Base-by-base conservation (phyloP, 2,329 filamentous ascomycete genomes). In the Aspergillus sp. region DNA sequence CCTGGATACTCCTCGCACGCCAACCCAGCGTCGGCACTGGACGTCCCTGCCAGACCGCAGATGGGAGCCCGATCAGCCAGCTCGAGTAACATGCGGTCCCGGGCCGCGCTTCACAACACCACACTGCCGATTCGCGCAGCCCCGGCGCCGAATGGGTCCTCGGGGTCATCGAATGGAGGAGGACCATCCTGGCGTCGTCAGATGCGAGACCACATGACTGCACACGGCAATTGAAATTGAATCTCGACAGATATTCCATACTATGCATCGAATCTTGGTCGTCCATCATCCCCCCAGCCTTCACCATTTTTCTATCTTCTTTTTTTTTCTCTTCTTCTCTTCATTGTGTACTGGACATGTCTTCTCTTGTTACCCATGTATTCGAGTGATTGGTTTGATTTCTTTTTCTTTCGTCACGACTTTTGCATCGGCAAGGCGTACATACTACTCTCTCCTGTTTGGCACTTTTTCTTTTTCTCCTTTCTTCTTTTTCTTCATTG, bases 71-170 rank as follows among this genome's bases (percentile, higher is more conserved):
- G 69, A 29, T 68, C 67, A 4, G 52, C 60, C n/a, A 71, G 68
- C 53, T 66, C 65, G 4, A 57, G 64, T 49, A 66, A 62, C 44
- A 55, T 56, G 5, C 63, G 61, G 44, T 63, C 59, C 28, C 61
- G 58, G 46, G 62, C 62, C 44, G 65, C 58, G 28, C 50, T 69
- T 41, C 62, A 67, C 43, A 79, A 77, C 2, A 83, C 84, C 46
- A 78, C 75, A 33, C 70, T 88, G 42, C 82, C 85, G 1, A 76
- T 85, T 48, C 78, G 84, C 41, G 74, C 78, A 40, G 81, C 76
- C 29, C 80, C 82, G 35, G 66, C 69, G 5, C 76, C 77, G 3
- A 77, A 72, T 6, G 79, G 77, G 7, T 73, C 78, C 6, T 70
- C 83, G 30, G 80, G 70, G 2, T 54, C 61, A 29, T 55, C 61